These are phyloP conservation scores for Cyclanthera cordifolia DNA, from an alignment of 306 rosid genomes.

Conservation along the genomic window DNA sequence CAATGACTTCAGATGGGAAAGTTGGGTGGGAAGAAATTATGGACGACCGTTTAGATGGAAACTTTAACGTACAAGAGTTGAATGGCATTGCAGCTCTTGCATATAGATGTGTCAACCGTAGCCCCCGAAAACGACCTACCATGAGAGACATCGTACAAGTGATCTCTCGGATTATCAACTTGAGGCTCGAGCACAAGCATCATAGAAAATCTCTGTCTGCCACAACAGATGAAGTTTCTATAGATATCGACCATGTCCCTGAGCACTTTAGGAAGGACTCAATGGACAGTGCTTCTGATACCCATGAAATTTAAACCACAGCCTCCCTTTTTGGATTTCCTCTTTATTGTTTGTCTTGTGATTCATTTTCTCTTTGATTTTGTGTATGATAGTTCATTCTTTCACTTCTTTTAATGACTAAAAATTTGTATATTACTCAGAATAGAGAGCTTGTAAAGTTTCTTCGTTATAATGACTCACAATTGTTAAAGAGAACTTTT, in stretches of 20 bases:
- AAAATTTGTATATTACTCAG: constrained; percentile 12
- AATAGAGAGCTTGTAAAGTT: constrained; percentile 6
- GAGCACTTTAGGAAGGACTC: constrained; percentile 85
- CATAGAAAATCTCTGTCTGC: constrained; percentile 49
- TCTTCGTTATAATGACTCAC: constrained; percentile 8
- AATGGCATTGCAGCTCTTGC: constrained; percentile 84
- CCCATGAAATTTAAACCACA: constrained; percentile 44
- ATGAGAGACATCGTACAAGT: constrained; percentile 93
- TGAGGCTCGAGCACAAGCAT: constrained; percentile 40
- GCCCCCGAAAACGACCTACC: constrained; percentile 69
- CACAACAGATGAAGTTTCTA: constrained; percentile 46
- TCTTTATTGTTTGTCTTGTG: constrained; percentile 11
- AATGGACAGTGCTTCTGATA: constrained; percentile 60
- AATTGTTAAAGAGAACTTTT: constrained; percentile 7
- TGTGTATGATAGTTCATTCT: constrained; percentile 10
- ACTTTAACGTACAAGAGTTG: constrained; percentile 55
- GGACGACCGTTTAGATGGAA: constrained; percentile 67
- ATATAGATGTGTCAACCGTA: constrained; percentile 63
- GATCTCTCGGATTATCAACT: constrained; percentile 45
- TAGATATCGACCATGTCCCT: constrained; percentile 39
- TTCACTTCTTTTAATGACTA: not conserved
- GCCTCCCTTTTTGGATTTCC: constrained; percentile 16
- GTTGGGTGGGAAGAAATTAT: constrained; percentile 95
- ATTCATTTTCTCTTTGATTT: not conserved
- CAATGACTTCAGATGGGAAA: constrained; percentile 86